Evolutionary conservation across 2,329 filamentous ascomycete species (phyloP).

Genomic region (Diatrype stigma): DNA sequence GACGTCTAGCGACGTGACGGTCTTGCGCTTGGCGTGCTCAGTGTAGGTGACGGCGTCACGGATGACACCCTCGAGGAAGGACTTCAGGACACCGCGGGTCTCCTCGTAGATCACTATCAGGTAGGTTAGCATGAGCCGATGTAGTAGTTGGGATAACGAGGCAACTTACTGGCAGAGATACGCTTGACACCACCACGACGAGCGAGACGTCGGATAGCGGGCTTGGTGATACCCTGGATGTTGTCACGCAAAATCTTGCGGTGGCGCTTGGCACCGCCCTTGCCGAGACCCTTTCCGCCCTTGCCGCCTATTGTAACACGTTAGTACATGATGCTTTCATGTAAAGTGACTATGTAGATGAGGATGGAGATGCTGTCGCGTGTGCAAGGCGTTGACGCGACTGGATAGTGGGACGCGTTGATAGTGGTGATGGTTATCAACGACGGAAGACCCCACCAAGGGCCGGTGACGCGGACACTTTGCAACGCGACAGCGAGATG

Average conservation of each 20-base stretch:
- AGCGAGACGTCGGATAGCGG: conserved; percentile 95
- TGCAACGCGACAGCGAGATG: conserved; percentile 12
- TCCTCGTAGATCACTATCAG: conserved; percentile 72
- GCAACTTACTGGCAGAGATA: conserved; percentile 83
- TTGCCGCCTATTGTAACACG: conserved; percentile 67
- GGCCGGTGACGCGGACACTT: conserved; percentile 1
- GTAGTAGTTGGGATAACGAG: neutral
- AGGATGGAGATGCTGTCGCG: conserved; percentile 4
- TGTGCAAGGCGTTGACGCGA: neutral
- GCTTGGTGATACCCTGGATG: conserved; percentile 99
- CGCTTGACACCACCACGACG: conserved; percentile 99
- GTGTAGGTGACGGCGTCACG: conserved; percentile 77
- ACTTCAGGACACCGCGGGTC: conserved; percentile 78
- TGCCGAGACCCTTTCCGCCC: conserved; percentile 96
- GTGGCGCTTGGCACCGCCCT: conserved; percentile 98
- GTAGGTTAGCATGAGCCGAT: conserved; percentile 9
- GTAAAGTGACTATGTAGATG: conserved; percentile 2
- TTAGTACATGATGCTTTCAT: conserved; percentile 35
- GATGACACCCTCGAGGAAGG: conserved; percentile 79
- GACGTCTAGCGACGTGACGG: conserved; percentile 61
- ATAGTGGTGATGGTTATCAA: conserved; percentile 4
- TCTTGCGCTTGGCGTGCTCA: conserved; percentile 78
- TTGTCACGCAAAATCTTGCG: conserved; percentile 99
- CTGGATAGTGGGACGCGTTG: conserved; percentile 27
- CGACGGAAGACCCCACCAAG: conserved; percentile 21